Base-by-base conservation (phyloP, 305 asterid species). In the Solanum hybrid region DNA sequence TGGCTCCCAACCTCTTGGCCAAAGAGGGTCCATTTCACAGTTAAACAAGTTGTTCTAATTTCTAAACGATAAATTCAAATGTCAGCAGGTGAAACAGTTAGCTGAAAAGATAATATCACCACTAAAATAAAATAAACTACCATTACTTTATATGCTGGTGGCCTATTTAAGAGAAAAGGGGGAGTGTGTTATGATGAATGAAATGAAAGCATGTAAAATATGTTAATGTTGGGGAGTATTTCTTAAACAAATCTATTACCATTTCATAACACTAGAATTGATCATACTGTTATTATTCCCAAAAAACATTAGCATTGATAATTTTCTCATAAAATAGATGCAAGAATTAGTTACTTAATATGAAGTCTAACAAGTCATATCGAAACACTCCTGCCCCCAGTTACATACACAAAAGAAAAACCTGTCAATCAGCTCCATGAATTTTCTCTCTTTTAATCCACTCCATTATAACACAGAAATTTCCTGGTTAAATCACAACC, bases 101-200 rank as follows among this genome's bases (percentile, higher is more conserved):
- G 33, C 87, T 39, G 87, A 81, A 81, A 79, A 79, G 51, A 80
- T 37, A 80, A 80, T 80, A 80, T 80, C 86, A 37, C 86, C 61
- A 80, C 65, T 6, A 80, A n/a, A 80, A n/a, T n/a, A n/a, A n/a
- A n/a, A 14, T 36, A 37, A 79, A 79, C 68, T 81, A 39, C 68
- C 87, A 81, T 39, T 38, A 13, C 11, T 38, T 38, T 81, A 6
- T 38, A 81, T 26, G 70, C 36, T 26, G 14, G 32, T 51, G 36
- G 26, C 14, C 24, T 39, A 39, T 38, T 81, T 14, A 7, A 24
- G 34, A 39, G 87, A 81, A 81, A 81, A 39, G 34, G 87, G 8
- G 36, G 57, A 39, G 31, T 39, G 17, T 39, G 1, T 61, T 61
- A 61, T 61, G 36, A 7, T 80, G 86, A 81, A 80, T 13, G 37